Percentiles rank a stretch among this genome's conserved stretches.
Evolutionary conservation across 192 early-diverging fungal genomes (phyloP).

Genomic region (Rhizophagus sp.): DNA sequence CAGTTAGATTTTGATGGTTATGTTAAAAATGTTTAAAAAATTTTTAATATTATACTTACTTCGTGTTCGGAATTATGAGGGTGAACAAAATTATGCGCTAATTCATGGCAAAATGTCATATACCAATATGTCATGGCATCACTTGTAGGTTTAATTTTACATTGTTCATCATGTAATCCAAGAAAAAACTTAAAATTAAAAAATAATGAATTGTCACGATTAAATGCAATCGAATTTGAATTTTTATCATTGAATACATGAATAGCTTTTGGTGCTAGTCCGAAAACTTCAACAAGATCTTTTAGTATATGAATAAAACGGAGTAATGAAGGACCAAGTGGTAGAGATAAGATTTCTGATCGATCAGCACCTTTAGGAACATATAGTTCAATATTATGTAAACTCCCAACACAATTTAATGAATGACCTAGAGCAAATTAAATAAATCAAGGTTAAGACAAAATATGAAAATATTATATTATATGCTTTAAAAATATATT

Average conservation of each 20-base stretch:
- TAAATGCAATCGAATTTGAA: slow-evolving; percentile 79
- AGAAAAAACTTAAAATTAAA: slow-evolving; percentile 83
- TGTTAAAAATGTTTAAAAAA: too few relatives aligned
- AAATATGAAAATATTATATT: too few relatives aligned
- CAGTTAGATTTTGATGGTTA: too few relatives aligned
- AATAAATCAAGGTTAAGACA: background rate
- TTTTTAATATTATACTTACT: slow-evolving; percentile 33
- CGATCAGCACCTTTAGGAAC: slow-evolving; percentile 39
- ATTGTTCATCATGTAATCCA: slow-evolving; percentile 57
- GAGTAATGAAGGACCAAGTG: slow-evolving; percentile 5
- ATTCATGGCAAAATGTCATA: slow-evolving; percentile 79
- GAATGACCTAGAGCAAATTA: slow-evolving; percentile 29
- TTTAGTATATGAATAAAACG: slow-evolving; percentile 47
- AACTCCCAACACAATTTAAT: slow-evolving; percentile 44
- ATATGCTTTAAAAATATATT: slow-evolving; percentile 23
- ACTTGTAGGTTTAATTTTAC: slow-evolving; percentile 23
- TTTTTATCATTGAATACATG: slow-evolving; percentile 78
- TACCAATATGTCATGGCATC: slow-evolving; percentile 79
- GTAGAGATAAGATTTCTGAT: slow-evolving; percentile 35
- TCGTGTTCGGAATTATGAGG: slow-evolving; percentile 75
- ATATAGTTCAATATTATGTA: slow-evolving; percentile 40
- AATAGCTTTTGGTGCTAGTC: slow-evolving; percentile 50
- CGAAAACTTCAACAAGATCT: slow-evolving; percentile 61
- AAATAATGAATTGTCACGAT: slow-evolving; percentile 72
- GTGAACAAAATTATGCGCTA: slow-evolving; percentile 74